Evolutionary conservation across 2,329 filamentous ascomycete genomes (phyloP).

Genomic region (Aureobasidium sp.): DNA sequence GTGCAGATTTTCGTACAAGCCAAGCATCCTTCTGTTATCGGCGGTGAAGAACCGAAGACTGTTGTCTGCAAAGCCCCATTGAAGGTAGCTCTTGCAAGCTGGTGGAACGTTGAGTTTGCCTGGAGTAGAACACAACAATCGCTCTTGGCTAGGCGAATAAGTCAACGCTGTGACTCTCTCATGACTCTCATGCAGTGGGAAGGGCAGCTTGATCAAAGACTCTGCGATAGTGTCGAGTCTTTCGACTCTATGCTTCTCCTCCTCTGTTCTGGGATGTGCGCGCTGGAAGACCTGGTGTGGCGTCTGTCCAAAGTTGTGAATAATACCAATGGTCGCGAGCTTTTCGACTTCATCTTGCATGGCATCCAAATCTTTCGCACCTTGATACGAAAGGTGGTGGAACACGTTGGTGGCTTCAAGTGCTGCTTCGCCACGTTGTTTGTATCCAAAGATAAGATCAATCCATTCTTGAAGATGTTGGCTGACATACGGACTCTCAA

Average conservation of each 20-base stretch:
- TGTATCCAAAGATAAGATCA: slow-evolving; percentile 86
- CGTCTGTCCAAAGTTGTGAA: slow-evolving; percentile 98
- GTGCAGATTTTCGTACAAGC: slow-evolving; percentile 89
- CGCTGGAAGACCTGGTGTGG: slow-evolving; percentile 88
- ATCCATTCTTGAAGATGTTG: slow-evolving; percentile 90
- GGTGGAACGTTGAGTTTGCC: slow-evolving; percentile 82
- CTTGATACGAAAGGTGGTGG: slow-evolving; percentile 90
- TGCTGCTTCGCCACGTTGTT: slow-evolving; percentile 87
- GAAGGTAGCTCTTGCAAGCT: slow-evolving; percentile 73
- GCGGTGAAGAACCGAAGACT: slow-evolving; percentile 85
- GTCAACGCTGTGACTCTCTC: slow-evolving; percentile 74
- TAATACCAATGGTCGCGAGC: slow-evolving; percentile 84
- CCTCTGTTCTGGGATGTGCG: slow-evolving; percentile 64
- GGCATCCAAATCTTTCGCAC: slow-evolving; percentile 82
- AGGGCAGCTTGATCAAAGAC: slow-evolving; percentile 66
- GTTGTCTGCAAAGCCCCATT: slow-evolving; percentile 93
- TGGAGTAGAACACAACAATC: slow-evolving; percentile 72
- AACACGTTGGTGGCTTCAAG: slow-evolving; percentile 92
- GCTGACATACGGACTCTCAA: slow-evolving; percentile 90
- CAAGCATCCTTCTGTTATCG: slow-evolving; percentile 68
- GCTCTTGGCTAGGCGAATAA: slow-evolving; percentile 71
- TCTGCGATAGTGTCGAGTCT: slow-evolving; percentile 72
- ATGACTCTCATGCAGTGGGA: slow-evolving; percentile 65
- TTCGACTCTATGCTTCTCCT: slow-evolving; percentile 49
- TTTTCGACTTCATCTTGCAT: slow-evolving; percentile 85